phyloP scores from a whole-genome alignment of 805 yeast species.

The Metschnikowia kunwiensis region DNA sequence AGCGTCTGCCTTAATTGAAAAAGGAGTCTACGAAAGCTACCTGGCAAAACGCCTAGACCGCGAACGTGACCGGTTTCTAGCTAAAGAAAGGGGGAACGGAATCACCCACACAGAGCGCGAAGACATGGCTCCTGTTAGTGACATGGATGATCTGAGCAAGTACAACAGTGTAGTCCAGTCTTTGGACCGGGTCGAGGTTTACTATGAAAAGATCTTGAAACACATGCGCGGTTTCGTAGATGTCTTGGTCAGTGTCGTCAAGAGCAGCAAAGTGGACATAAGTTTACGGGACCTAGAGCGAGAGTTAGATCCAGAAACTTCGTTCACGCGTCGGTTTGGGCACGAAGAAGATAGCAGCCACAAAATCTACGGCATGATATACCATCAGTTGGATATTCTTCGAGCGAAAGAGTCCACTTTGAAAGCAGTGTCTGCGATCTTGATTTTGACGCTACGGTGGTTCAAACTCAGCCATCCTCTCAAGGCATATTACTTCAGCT shows the following conservation, averaged over 20 bases:
- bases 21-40: constrained; percentile 62
- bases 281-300: constrained; percentile 34
- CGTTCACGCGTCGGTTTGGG: constrained; percentile 22
- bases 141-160: constrained; percentile 4
- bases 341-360: constrained; percentile 7
- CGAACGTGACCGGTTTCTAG: constrained; percentile 68
- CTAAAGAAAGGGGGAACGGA: constrained; percentile 60
- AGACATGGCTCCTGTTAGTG: background rate
- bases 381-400: constrained; percentile 50
- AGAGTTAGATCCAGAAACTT: constrained; percentile 34
- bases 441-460: constrained; percentile 65
- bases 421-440: constrained; percentile 54
- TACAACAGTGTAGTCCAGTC: constrained; percentile 37
- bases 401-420: constrained; percentile 62
- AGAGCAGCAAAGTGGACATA: constrained; percentile 43
- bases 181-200: constrained; percentile 54
- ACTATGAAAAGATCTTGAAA: constrained; percentile 53
- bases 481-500: constrained; percentile 71
- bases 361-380: constrained; percentile 19
- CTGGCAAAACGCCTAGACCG: constrained; percentile 68
- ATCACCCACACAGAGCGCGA: background rate
- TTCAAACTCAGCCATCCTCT: constrained; percentile 72
- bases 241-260: constrained; percentile 63
- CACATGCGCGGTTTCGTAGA: constrained; percentile 61
- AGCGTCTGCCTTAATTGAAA: constrained; percentile 65